These are phyloP conservation scores for Candida frijolesensis DNA, from an alignment of 1,139 yeast genomes.

Conservation along the genomic window DNA sequence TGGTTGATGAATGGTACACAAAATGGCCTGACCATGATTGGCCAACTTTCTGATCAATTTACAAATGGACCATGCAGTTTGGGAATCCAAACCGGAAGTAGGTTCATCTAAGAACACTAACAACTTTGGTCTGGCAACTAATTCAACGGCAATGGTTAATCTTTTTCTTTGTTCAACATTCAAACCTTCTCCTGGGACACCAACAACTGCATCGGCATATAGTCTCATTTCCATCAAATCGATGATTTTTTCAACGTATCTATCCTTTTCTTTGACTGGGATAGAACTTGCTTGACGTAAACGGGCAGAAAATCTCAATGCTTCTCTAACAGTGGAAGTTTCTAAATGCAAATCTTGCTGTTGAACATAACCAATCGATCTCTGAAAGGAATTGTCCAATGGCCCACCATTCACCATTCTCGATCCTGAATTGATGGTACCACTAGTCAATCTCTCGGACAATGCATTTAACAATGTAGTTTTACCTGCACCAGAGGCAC, in stretches of 20 bases:
- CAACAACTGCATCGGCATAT: conserved; percentile 42
- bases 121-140: conserved; percentile 42
- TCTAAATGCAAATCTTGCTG: conserved; percentile 44
- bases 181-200: conserved; percentile 45
- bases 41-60: conserved; percentile 45
- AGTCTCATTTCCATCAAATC: conserved; percentile 27
- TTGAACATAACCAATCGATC: conserved; percentile 45
- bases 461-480: conserved; percentile 36
- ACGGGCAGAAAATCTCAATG: conserved; percentile 37
- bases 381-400: conserved; percentile 37
- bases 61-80: conserved; percentile 49
- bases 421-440: conserved; percentile 35
- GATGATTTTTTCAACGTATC: conserved; percentile 38
- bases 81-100: conserved; percentile 44
- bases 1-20: conserved; percentile 48
- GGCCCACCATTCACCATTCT: conserved; percentile 39
- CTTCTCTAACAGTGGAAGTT: conserved; percentile 41
- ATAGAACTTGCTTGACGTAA: conserved; percentile 36
- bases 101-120: conserved; percentile 42
- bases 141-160: conserved; percentile 42
- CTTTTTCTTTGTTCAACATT: conserved; percentile 43
- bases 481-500: conserved; percentile 40
- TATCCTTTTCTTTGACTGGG: conserved; percentile 32
- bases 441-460: conserved; percentile 36
- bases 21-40: conserved; percentile 44